Evolutionary conservation across 2,329 filamentous ascomycete species (phyloP).

Genomic region (Fusarium sp.): DNA sequence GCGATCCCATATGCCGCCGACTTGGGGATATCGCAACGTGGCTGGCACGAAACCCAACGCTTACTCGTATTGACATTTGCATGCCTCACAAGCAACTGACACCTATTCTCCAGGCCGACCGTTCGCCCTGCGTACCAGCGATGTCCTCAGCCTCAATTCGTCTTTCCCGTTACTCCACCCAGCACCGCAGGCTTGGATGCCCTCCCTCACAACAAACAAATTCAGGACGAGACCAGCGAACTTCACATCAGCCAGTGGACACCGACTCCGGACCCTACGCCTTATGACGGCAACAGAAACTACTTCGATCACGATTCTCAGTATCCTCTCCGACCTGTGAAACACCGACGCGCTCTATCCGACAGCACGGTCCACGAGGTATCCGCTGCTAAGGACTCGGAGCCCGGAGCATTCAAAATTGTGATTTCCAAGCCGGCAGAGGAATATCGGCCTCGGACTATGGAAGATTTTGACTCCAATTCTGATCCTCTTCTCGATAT

Average conservation of each 20-base stretch:
- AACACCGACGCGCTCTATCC: constrained; percentile 77
- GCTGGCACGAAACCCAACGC: constrained; percentile 29
- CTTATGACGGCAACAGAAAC: constrained; percentile 54
- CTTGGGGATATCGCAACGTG: constrained; percentile 29
- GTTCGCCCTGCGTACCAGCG: constrained; percentile 73
- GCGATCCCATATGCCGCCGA: constrained; percentile 28
- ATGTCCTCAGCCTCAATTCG: constrained; percentile 72
- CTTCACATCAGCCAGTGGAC: constrained; percentile 59
- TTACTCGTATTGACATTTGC: constrained; percentile 31
- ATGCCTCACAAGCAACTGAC: constrained; percentile 42
- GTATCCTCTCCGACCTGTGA: constrained; percentile 47
- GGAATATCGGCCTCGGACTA: constrained; percentile 72
- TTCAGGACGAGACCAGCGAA: constrained; percentile 48
- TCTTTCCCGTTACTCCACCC: constrained; percentile 73
- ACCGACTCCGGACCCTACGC: constrained; percentile 57
- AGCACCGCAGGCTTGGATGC: constrained; percentile 70
- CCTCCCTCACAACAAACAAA: constrained; percentile 52
- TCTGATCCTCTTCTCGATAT: constrained; percentile 75
- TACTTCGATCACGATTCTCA: constrained; percentile 49
- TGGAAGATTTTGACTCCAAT: constrained; percentile 67
- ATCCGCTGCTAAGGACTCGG: constrained; percentile 65
- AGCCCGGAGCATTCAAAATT: constrained; percentile 81
- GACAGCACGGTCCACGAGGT: constrained; percentile 83
- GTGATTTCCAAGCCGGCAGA: constrained; percentile 81
- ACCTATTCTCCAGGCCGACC: constrained; percentile 64